Percentiles rank a stretch among this genome's conserved stretches.
Evolutionary conservation across 2,329 filamentous ascomycete species (phyloP).

Genomic region (Calonectria pseudoturangicola): DNA sequence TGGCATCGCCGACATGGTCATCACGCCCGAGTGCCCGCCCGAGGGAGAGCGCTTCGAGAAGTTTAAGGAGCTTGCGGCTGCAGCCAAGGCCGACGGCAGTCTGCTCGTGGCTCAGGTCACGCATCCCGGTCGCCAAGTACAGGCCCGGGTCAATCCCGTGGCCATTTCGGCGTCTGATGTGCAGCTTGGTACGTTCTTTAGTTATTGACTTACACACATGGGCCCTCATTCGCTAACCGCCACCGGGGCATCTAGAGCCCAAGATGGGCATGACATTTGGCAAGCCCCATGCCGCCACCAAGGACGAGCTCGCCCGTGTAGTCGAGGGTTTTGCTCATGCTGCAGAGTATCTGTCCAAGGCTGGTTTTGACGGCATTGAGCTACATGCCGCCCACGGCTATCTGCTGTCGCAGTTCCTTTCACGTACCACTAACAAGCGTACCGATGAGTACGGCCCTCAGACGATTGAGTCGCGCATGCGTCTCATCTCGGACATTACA

Average conservation of each 20-base stretch:
- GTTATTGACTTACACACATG: constrained; percentile 22
- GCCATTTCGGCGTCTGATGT: constrained; percentile 66
- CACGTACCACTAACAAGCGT: constrained; percentile 68
- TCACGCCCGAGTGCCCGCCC: constrained; percentile 70
- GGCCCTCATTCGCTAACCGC: not conserved
- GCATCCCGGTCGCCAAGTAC: constrained; percentile 66
- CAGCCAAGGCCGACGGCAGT: constrained; percentile 74
- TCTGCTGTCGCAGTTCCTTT: constrained; percentile 71
- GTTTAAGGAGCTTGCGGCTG: constrained; percentile 74
- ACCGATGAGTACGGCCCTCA: constrained; percentile 69
- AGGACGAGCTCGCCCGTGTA: constrained; percentile 74
- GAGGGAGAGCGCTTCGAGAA: constrained; percentile 76
- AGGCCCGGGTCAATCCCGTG: constrained; percentile 54
- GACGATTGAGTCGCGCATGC: constrained; percentile 65
- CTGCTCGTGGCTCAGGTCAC: constrained; percentile 77
- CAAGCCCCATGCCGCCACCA: constrained; percentile 71
- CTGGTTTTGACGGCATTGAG: constrained; percentile 74
- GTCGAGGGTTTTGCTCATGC: constrained; percentile 77
- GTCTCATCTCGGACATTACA: constrained; percentile 66
- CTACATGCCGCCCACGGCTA: constrained; percentile 74
- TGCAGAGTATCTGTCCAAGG: constrained; percentile 77
- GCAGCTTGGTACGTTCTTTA: constrained; percentile 51
- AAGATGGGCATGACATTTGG: constrained; percentile 60
- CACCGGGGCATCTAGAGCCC: constrained; percentile 35
- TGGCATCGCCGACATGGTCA: constrained; percentile 73